Percentiles rank a stretch among this genome's conserved stretches.
Conservation (phyloP, 2,329 filamentous ascomycete species). For the Cryphonectria nitschkei region DNA sequence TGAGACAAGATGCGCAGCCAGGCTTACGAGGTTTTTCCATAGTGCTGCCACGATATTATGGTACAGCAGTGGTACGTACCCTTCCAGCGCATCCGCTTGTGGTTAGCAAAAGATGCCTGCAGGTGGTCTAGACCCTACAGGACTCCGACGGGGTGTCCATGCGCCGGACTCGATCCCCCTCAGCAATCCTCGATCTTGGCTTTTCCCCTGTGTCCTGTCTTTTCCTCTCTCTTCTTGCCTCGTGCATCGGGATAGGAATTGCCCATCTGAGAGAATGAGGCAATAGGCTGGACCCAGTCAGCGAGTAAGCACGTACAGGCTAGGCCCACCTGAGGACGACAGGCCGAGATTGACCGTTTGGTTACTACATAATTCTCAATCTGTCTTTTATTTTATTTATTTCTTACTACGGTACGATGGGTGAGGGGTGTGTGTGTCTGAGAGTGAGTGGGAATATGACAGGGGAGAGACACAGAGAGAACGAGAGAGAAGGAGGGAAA, state of each 20-base stretch:
- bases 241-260: not conserved
- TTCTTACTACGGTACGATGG: too few relatives aligned
- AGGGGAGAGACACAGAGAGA: too few relatives aligned
- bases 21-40: not conserved
- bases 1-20: not conserved
- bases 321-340: not conserved
- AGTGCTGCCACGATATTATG: not conserved
- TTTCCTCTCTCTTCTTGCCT: too few relatives aligned
- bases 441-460: too few relatives aligned
- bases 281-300: not conserved
- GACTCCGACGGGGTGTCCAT: not conserved
- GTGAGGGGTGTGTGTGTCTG: too few relatives aligned
- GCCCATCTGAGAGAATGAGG: not conserved
- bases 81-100: not conserved
- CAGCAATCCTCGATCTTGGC: slow-evolving; percentile 23
- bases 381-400: not conserved
- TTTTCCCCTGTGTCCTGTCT: not conserved
- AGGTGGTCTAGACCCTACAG: slow-evolving; percentile 14
- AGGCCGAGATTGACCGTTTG: slow-evolving; percentile 9
- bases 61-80: not conserved
- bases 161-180: slow-evolving; percentile 14
- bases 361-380: too few relatives aligned
- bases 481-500: too few relatives aligned
- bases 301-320: not conserved
- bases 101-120: not conserved